Conservation (phyloP, 495 filamentous ascomycete species). For the Penicillium antarcticum region DNA sequence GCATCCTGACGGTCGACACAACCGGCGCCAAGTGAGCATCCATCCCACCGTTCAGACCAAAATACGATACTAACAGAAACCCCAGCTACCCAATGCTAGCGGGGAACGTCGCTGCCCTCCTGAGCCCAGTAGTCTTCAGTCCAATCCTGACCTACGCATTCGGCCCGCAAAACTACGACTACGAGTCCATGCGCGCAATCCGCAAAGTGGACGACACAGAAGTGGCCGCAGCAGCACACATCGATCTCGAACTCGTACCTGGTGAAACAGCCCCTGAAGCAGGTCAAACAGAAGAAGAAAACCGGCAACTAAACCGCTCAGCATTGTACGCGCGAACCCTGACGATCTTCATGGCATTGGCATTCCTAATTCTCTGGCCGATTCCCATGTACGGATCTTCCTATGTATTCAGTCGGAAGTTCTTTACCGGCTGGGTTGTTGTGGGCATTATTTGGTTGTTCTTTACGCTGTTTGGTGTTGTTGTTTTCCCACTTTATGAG, state of each 20-base stretch:
- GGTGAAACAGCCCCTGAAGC: slow-evolving; percentile 43
- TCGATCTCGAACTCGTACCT: slow-evolving; percentile 69
- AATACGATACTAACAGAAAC: neutral
- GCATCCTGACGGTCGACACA: slow-evolving; percentile 66
- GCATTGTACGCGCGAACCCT: slow-evolving; percentile 75
- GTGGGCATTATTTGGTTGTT: slow-evolving; percentile 91
- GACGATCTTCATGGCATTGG: slow-evolving; percentile 72
- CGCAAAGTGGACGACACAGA: slow-evolving; percentile 81
- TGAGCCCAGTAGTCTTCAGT: slow-evolving; percentile 76
- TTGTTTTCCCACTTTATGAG: slow-evolving; percentile 80
- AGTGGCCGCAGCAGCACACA: slow-evolving; percentile 59
- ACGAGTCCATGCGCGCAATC: slow-evolving; percentile 80
- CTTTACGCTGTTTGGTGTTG: slow-evolving; percentile 66
- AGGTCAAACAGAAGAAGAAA: slow-evolving; percentile 56
- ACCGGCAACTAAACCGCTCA: slow-evolving; percentile 64
- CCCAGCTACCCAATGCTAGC: slow-evolving; percentile 77
- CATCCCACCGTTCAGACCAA: neutral
- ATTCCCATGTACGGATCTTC: slow-evolving; percentile 88
- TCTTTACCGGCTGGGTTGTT: slow-evolving; percentile 89
- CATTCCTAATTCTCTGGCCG: slow-evolving; percentile 84
- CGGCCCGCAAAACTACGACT: slow-evolving; percentile 83
- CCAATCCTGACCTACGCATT: slow-evolving; percentile 75
- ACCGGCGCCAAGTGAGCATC: slow-evolving; percentile 67
- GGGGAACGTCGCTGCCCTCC: slow-evolving; percentile 77
- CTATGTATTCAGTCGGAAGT: slow-evolving; percentile 86